These are phyloP conservation scores for Dryadomyces sulphureus DNA, from an alignment of 2,329 filamentous ascomycete species.

Conservation along the genomic window DNA sequence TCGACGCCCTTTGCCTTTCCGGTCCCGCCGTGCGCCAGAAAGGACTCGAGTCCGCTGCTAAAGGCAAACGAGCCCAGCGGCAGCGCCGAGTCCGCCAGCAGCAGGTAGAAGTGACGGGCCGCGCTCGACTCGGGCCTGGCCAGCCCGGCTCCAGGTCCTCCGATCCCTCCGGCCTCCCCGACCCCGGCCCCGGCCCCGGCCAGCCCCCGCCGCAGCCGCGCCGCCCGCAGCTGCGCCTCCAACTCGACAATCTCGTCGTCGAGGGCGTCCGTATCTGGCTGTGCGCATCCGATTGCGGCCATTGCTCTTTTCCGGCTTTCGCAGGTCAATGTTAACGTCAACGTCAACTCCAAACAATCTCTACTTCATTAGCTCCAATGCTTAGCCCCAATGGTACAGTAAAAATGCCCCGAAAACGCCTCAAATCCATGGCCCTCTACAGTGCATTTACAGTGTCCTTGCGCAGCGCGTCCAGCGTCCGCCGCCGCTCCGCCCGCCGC, in stretches of 20 bases:
- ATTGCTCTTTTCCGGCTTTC: too few relatives aligned
- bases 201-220: slow-evolving; percentile 25
- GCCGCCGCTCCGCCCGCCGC: slow-evolving; percentile 33
- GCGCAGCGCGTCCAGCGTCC: slow-evolving; percentile 9
- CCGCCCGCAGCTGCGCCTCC: slow-evolving; percentile 30
- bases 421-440: slow-evolving; percentile 24
- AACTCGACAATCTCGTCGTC: slow-evolving; percentile 43
- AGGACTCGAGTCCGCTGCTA: slow-evolving; percentile 70
- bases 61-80: slow-evolving; percentile 81
- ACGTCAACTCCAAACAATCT: too few relatives aligned
- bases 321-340: too few relatives aligned
- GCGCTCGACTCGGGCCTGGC: not conserved
- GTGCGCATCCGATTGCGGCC: not conserved
- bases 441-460: slow-evolving; percentile 36
- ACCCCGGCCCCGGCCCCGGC: too few relatives aligned
- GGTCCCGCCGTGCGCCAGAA: slow-evolving; percentile 46
- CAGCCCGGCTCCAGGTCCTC: slow-evolving; percentile 6
- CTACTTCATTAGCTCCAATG: too few relatives aligned
- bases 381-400: too few relatives aligned
- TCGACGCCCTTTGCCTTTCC: slow-evolving; percentile 15
- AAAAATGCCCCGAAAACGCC: not conserved
- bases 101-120: slow-evolving; percentile 50
- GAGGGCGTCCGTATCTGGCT: slow-evolving; percentile 9
- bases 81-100: slow-evolving; percentile 68
- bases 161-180: not conserved